Evolutionary conservation across 768 basidiomycete genomes (phyloP).

Genomic region (Leccinum olivaceopallidum): DNA sequence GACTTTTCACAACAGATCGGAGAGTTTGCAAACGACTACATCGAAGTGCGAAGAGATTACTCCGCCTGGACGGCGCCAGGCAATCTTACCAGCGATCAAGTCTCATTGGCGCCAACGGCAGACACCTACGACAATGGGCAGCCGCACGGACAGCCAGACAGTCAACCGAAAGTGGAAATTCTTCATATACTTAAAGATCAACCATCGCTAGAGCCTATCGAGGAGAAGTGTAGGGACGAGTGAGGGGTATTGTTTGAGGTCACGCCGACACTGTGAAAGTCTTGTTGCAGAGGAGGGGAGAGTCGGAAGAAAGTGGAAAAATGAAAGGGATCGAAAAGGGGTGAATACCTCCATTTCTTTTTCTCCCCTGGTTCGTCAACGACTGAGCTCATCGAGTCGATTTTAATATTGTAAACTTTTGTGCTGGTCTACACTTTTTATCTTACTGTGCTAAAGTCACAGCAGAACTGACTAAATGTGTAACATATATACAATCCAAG

Average conservation of each 20-base stretch:
- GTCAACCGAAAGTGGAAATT: neutral
- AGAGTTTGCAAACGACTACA: conserved; percentile 69
- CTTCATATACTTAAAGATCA: conserved; percentile 14
- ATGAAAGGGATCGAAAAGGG: neutral
- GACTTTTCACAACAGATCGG: conserved; percentile 46
- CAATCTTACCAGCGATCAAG: conserved; percentile 11
- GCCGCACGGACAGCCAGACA: conserved; percentile 40
- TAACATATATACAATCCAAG: conserved; percentile 4
- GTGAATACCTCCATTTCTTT: neutral
- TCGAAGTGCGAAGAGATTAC: conserved; percentile 68
- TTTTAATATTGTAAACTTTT: too few relatives aligned
- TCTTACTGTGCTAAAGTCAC: neutral
- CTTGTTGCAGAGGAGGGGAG: neutral
- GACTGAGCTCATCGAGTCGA: neutral
- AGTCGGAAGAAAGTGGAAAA: neutral
- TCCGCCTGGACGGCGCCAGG: conserved; percentile 47
- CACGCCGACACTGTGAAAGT: neutral
- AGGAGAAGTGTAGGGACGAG: conserved; percentile 15
- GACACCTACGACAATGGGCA: conserved; percentile 34
- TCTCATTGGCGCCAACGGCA: conserved; percentile 8
- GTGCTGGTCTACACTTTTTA: neutral
- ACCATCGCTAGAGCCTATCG: conserved; percentile 13
- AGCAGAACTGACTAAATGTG: neutral
- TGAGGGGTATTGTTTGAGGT: neutral
- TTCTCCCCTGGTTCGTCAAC: neutral